Evolutionary conservation across 1,139 yeast species (phyloP).

Genomic region (Magnusiomyces paraingens): DNA sequence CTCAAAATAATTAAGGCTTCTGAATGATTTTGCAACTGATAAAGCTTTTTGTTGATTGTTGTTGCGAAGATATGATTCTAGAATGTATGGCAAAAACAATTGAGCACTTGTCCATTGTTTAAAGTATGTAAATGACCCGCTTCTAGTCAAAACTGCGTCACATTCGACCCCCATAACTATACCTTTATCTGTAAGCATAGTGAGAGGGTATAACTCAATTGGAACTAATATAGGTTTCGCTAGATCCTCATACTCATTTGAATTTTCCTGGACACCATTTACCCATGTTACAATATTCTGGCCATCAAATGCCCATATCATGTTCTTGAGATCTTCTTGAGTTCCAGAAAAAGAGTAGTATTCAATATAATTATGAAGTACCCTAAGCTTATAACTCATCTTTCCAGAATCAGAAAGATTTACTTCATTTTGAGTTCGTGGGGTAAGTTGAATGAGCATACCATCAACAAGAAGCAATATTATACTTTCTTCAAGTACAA

Average conservation of each 20-base stretch:
- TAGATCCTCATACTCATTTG: background rate
- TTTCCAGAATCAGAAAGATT: constrained; percentile 1
- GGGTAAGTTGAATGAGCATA: constrained; percentile 26
- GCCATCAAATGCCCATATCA: constrained; percentile 41
- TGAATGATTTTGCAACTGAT: constrained; percentile 35
- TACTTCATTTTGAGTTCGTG: constrained; percentile 9
- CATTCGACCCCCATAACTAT: constrained; percentile 37
- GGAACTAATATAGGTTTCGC: constrained; percentile 20
- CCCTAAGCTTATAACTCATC: constrained; percentile 20
- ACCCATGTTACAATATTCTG: constrained; percentile 32
- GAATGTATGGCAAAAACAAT: constrained; percentile 33
- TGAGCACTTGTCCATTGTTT: constrained; percentile 34
- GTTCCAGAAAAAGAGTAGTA: constrained; percentile 24
- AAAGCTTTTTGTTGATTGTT: constrained; percentile 28
- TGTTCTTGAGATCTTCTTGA: constrained; percentile 20
- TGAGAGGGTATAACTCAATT: constrained; percentile 38
- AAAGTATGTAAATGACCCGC: constrained; percentile 32
- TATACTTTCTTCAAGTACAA: constrained; percentile 18
- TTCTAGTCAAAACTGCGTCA: constrained; percentile 32
- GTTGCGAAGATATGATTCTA: constrained; percentile 29
- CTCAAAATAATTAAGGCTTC: constrained; percentile 41
- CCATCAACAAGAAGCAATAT: constrained; percentile 34
- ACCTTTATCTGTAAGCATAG: constrained; percentile 36
- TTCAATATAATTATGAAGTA: constrained; percentile 28
- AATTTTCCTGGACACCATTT: constrained; percentile 14